These are phyloP conservation scores for Pythium aphanidermatum DNA, from an alignment of 352 stramenopile species.

Conservation along the genomic window DNA sequence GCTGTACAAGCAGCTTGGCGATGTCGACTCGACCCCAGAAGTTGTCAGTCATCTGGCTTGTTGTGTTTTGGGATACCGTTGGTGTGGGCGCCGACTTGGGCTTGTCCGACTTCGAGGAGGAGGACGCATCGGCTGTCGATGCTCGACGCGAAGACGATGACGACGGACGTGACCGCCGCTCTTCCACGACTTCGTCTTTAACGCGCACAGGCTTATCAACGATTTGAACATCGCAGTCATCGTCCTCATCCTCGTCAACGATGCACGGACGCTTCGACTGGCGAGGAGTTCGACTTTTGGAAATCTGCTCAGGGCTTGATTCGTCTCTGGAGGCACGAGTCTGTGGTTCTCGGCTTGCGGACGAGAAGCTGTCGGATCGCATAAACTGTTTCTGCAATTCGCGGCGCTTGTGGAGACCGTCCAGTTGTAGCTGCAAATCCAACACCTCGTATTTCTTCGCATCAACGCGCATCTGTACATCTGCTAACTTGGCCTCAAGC, in stretches of 20 bases:
- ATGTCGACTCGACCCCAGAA: constrained; percentile 68
- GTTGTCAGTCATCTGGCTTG: constrained; percentile 51
- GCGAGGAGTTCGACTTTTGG: constrained; percentile 14
- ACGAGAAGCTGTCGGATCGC: constrained; percentile 12
- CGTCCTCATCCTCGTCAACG: constrained; percentile 56
- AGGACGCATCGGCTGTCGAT: too few species aligned
- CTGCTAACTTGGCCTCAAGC: constrained; percentile 30
- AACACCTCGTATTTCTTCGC: constrained; percentile 56
- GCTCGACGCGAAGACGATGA: neutral
- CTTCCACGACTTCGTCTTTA: constrained; percentile 9
- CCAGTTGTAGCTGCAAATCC: constrained; percentile 57
- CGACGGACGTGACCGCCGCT: constrained; percentile 13
- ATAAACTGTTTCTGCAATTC: constrained; percentile 32
- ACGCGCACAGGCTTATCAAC: constrained; percentile 25
- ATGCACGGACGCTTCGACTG: constrained; percentile 53
- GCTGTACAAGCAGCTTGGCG: constrained; percentile 64
- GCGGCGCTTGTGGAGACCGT: constrained; percentile 52
- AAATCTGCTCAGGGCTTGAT: constrained; percentile 14
- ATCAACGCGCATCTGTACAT: constrained; percentile 34
- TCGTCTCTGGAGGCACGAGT: neutral
- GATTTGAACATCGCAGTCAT: constrained; percentile 38
- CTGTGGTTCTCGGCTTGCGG: neutral
- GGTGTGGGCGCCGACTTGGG: too few species aligned
- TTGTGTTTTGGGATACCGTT: too few species aligned
- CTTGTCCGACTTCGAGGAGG: too few species aligned